Evolutionary conservation across 2,329 filamentous ascomycete species (phyloP).

Genomic region (Fusarium poae): DNA sequence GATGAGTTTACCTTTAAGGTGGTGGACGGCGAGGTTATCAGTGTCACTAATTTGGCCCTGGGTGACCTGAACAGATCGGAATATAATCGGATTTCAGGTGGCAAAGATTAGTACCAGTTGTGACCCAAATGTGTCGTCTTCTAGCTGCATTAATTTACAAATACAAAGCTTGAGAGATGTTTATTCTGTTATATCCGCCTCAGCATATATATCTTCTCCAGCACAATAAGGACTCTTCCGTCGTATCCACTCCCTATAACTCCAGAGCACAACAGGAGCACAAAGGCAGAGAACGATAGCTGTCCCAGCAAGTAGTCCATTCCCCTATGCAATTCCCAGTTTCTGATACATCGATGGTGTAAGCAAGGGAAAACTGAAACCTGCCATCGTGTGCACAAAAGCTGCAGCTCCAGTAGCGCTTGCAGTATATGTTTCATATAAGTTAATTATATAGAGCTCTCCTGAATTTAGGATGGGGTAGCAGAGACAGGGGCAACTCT

Average conservation of each 20-base stretch:
- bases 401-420: constrained; percentile 65
- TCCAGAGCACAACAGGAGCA: constrained; percentile 38
- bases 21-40: neutral
- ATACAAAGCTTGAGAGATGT: too few species aligned
- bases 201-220: too few species aligned
- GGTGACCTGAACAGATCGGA: neutral
- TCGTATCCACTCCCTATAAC: constrained; percentile 39
- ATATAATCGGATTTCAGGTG: neutral
- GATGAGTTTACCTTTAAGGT: constrained; percentile 23
- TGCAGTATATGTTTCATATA: constrained; percentile 56
- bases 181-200: too few species aligned
- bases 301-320: constrained; percentile 53
- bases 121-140: too few species aligned
- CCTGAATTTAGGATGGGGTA: neutral
- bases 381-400: constrained; percentile 66
- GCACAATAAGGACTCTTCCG: constrained; percentile 41
- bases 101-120: too few species aligned
- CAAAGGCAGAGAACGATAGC: constrained; percentile 38
- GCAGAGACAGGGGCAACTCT: too few species aligned
- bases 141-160: too few species aligned
- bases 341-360: constrained; percentile 59
- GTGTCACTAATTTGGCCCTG: neutral
- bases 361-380: constrained; percentile 70
- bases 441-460: too few species aligned
- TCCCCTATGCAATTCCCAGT: constrained; percentile 61